phyloP scores from a whole-genome alignment of 2,329 filamentous ascomycete genomes.

The Trichoderma guizhouense region DNA sequence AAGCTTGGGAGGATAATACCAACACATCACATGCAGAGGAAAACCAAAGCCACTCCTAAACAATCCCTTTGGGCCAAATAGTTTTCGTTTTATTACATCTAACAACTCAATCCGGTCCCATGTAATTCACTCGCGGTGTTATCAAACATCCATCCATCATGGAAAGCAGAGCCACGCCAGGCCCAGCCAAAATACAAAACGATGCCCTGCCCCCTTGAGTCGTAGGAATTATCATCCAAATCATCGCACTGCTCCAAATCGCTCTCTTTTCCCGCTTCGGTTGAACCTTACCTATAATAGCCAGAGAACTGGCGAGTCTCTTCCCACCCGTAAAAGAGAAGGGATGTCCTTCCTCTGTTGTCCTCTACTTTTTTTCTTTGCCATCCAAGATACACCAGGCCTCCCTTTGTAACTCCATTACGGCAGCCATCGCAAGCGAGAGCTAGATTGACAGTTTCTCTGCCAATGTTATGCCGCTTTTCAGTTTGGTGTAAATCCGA shows the following conservation, averaged over 20 bases:
- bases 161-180: not conserved
- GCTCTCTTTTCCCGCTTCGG: not conserved
- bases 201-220: slow-evolving; percentile 3
- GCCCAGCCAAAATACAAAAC: not conserved
- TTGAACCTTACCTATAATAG: not conserved
- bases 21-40: not conserved
- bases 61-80: not conserved
- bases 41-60: not conserved
- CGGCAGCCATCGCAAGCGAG: not conserved
- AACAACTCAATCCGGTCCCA: not conserved
- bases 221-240: slow-evolving; percentile 15
- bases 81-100: slow-evolving; percentile 9
- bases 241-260: slow-evolving; percentile 11
- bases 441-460: slow-evolving; percentile 11
- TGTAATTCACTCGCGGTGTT: not conserved
- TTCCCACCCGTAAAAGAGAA: not conserved
- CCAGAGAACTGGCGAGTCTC: not conserved
- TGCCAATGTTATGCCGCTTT: not conserved
- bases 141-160: slow-evolving; percentile 1
- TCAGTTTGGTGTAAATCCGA: not conserved
- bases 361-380: not conserved
- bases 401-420: not conserved
- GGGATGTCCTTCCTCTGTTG: not conserved
- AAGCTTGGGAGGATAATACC: too few relatives aligned
- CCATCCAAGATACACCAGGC: not conserved